A percentile compares a stretch with the other conserved stretches of the same genome.
Conservation (phyloP, 2,329 filamentous ascomycete genomes). For the Paecilomyces formosus region DNA sequence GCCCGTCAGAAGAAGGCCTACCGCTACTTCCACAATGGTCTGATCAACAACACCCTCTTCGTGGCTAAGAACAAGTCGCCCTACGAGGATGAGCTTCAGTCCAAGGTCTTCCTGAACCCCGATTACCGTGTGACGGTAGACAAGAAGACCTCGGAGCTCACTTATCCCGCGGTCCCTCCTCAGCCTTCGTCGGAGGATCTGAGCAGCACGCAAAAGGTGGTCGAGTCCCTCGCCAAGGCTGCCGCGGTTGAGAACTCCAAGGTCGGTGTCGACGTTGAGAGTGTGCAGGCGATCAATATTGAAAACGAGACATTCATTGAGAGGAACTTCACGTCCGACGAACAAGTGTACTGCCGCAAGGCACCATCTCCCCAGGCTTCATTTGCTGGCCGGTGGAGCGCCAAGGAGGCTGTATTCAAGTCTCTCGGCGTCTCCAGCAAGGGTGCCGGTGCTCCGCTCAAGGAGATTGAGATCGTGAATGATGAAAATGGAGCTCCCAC, state of each 20-base stretch:
- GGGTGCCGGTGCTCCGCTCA: constrained; percentile 81
- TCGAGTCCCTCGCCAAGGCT: constrained; percentile 68
- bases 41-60: constrained; percentile 97
- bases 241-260: constrained; percentile 59
- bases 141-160: constrained; percentile 76
- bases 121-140: constrained; percentile 76
- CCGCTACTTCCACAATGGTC: constrained; percentile 94
- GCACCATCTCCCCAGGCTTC: constrained; percentile 76
- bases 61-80: constrained; percentile 89
- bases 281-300: constrained; percentile 78
- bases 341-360: constrained; percentile 79
- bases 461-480: constrained; percentile 86
- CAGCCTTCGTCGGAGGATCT: constrained; percentile 51
- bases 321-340: constrained; percentile 82
- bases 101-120: constrained; percentile 86
- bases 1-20: constrained; percentile 97
- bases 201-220: constrained; percentile 63
- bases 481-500: constrained; percentile 74
- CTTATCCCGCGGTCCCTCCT: constrained; percentile 63
- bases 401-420: constrained; percentile 98
- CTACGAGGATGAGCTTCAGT: constrained; percentile 81
- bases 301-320: constrained; percentile 89
- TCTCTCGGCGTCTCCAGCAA: constrained; percentile 78
- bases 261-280: constrained; percentile 91
- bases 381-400: constrained; percentile 92